Base-by-base conservation (phyloP, 305 asterid genomes). In the Plantago lanceolata region DNA sequence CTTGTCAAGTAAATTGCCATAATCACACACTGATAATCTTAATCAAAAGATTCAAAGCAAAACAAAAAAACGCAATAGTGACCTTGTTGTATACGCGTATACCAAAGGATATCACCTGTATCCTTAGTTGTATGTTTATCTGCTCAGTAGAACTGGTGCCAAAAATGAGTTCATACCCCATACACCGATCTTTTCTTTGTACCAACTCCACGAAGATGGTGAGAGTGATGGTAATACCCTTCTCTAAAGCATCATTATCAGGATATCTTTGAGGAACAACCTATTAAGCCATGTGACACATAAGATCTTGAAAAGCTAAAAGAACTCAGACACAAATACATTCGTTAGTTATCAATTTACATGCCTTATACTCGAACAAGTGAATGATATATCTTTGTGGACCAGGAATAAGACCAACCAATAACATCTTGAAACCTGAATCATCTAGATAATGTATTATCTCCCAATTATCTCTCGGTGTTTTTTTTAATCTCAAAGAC, bases 71-170 rank as follows among this genome's bases (percentile, higher is more conserved):
- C 50, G 47, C 57, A 53, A 24, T 13, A 66, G 13, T 59, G 57
- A 78, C 86, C 91, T 80, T 70, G 77, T 88, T n/a, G n/a, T n/a
- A n/a, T n/a, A n/a, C 16, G 28, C 3, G 86, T 80, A 60, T 85
- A 88, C 96, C 94, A 88, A 26, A 88, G 80, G 74, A 79, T 83
- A 76, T 88, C 96, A 66, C 89, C 83, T 11, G 72, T 59, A 69
- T 88, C 94, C 75, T 83, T 83, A 19, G 96, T 88, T 44, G 91
- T n/a, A n/a, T 83, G 71, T 85, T 88, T 78, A 88, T 85, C 73
- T 88, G 96, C 84, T 88, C 96, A 88, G 77, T 54, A 88, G 69
- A 37, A 71, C 67, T 7, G 81, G 71, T 64, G 81, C 77, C 60
- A 35, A 60, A 68, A 85, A 82, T n/a, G 89, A 80, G 61, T 69